Conservation (phyloP, 371 early-diverging fungal species). For the Dinochytrium kinnereticum region DNA sequence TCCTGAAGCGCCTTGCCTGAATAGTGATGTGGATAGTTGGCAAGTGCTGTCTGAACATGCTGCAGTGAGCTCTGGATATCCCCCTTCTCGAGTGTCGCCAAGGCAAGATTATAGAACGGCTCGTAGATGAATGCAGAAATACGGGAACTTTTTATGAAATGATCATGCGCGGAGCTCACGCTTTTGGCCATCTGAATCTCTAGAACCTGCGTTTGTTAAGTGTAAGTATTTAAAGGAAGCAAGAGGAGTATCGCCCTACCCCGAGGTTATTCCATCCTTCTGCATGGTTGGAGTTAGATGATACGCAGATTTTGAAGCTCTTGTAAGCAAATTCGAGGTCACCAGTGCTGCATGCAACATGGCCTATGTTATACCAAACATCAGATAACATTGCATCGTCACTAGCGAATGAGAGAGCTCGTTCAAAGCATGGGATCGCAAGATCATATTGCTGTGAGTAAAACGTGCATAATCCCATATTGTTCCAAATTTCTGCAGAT, state of each 20-base stretch:
- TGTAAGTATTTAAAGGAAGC: too few relatives aligned
- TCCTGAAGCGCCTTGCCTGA: background rate
- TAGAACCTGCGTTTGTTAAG: too few relatives aligned
- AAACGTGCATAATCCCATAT: constrained; percentile 38
- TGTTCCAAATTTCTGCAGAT: constrained; percentile 34
- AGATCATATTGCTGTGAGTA: constrained; percentile 38
- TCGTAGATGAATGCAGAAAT: constrained; percentile 9
- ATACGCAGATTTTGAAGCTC: constrained; percentile 24
- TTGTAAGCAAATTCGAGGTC: constrained; percentile 32
- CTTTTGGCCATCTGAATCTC: constrained; percentile 12
- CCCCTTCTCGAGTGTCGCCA: constrained; percentile 4
- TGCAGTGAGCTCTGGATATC: constrained; percentile 4
- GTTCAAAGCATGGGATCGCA: constrained; percentile 32
- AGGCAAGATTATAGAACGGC: constrained; percentile 16
- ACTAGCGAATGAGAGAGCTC: constrained; percentile 27
- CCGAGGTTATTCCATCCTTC: constrained; percentile 46
- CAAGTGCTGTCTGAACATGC: background rate
- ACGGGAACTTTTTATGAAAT: background rate
- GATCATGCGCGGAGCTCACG: background rate
- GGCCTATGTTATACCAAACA: constrained; percentile 40
- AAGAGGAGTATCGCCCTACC: constrained; percentile 14
- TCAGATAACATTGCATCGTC: constrained; percentile 25
- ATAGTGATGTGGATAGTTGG: constrained; percentile 1
- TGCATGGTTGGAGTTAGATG: constrained; percentile 24
- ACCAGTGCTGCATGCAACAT: constrained; percentile 30